Conservation (phyloP, 768 basidiomycete species). For the Termitomyces sp. region DNA sequence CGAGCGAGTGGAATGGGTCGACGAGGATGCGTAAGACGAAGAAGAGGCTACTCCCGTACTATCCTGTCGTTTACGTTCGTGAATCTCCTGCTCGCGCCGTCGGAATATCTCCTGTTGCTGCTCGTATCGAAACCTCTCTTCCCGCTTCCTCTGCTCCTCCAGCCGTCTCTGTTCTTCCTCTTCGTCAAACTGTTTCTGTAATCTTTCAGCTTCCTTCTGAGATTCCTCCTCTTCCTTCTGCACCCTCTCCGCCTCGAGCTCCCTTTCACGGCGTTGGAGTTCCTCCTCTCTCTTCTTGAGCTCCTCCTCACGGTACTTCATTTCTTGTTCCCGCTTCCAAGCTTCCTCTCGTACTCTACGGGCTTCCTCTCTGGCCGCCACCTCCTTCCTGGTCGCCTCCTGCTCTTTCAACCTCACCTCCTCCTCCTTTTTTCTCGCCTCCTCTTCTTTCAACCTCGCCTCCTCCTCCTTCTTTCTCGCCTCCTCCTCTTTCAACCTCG, state of each 20-base stretch:
- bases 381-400: constrained; percentile 26
- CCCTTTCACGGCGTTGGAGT: constrained; percentile 18
- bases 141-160: constrained; percentile 24
- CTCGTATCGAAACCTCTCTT: constrained; percentile 21
- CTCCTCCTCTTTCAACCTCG: constrained; percentile 18
- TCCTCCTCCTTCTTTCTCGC: constrained; percentile 14
- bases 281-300: constrained; percentile 29
- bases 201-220: constrained; percentile 20
- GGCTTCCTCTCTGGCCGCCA: constrained; percentile 24
- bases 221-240: constrained; percentile 23
- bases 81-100: constrained; percentile 40
- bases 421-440: constrained; percentile 20
- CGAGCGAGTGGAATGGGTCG: constrained; percentile 7
- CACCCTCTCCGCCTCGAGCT: constrained; percentile 23
- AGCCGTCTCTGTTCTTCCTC: constrained; percentile 20
- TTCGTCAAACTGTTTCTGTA: constrained; percentile 19
- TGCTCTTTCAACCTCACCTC: constrained; percentile 26
- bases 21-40: constrained; percentile 19
- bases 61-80: constrained; percentile 44
- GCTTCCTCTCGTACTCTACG: constrained; percentile 24
- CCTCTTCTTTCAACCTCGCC: constrained; percentile 23
- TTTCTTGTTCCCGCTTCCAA: constrained; percentile 23
- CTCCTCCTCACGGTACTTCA: constrained; percentile 33
- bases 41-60: constrained; percentile 29
- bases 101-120: constrained; percentile 40